phyloP scores from a whole-genome alignment of 2,329 filamentous ascomycete genomes.

The Septoria linicola region DNA sequence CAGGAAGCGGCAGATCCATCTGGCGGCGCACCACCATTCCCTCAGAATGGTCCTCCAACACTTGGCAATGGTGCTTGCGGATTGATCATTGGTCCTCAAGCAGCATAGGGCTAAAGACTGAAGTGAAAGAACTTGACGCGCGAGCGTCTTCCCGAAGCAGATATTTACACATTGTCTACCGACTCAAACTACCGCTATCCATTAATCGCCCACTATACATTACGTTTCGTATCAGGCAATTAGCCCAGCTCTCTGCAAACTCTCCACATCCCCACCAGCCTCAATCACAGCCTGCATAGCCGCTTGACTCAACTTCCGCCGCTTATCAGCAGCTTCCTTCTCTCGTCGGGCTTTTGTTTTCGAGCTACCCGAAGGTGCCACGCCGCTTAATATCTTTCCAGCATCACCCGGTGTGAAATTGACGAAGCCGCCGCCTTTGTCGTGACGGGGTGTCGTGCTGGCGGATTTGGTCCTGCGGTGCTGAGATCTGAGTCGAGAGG shows the following conservation, averaged over 20 bases:
- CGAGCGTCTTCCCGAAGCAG: no score
- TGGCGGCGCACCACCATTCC: no score
- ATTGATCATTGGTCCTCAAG: no score
- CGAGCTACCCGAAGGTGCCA: slow-evolving; percentile 84
- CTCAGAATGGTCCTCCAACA: no score
- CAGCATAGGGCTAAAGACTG: no score
- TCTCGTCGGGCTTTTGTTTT: slow-evolving; percentile 95
- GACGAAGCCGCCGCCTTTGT: slow-evolving; percentile 62
- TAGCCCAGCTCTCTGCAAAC: slow-evolving; percentile 46
- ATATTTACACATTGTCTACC: no score
- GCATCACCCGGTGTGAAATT: slow-evolving; percentile 86
- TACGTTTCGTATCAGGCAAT: slow-evolving; percentile 19
- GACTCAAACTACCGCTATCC: neutral
- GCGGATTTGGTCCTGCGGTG: slow-evolving; percentile 34
- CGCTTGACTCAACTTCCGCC: slow-evolving; percentile 66
- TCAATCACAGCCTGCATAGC: slow-evolving; percentile 68
- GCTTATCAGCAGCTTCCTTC: slow-evolving; percentile 78
- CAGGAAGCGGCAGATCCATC: no score
- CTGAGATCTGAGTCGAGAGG: slow-evolving; percentile 27
- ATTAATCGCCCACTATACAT: neutral
- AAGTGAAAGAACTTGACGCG: no score
- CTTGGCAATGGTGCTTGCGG: no score
- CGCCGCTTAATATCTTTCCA: slow-evolving; percentile 76
- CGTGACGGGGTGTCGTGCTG: slow-evolving; percentile 29
- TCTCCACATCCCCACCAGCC: slow-evolving; percentile 63